Evolutionary conservation across 1,284 basidiomycete genomes (phyloP), one percentile per base, ranked within the genome.

Genomic region (Trametes pubescens): DNA sequence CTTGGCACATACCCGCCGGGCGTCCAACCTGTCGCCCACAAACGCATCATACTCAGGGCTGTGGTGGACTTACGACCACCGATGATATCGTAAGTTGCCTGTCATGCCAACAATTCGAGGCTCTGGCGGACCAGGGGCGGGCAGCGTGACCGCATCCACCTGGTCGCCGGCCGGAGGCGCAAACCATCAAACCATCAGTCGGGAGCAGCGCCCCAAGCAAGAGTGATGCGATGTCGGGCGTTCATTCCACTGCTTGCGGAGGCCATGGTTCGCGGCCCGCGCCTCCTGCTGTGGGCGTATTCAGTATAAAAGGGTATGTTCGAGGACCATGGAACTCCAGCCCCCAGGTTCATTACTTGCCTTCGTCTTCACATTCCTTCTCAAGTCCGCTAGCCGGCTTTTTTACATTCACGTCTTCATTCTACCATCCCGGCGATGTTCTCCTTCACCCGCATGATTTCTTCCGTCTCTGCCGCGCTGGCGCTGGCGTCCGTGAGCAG

Each of bases 381-480:
- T 43, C 64, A 61, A 61, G 59, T 65, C 64, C 64, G 64, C 64
- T 65, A 65, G 64, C 54, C 64, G 64, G 64, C 55, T 61, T 65
- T 57, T 54, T 51, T 49, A 56, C 57, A 52, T 47, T 58, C 29
- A 53, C 59, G 21, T 8, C 44, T 40, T 49, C 22, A 26, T 46
- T 54, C 26, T 24, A 37, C 57, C 59, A 55, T 65, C 59, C 61
- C 47, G 48, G 64, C 60, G 64, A 65, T 65, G 64, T 62, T 65
- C 64, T 65, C 64, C 53, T 65, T 55, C 60, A 59, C 64, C 58
- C 64, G 61, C 64, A 62, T 65, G 60, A 62, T 62, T 43, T 59
- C 60, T 52, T 62, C 64, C 64, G 64, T 65, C 54, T 65, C 57
- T 40, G 64, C 53, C 57, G 60, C 60, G 57, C 61, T 62, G 57